These are phyloP conservation scores for Ambrosiella beaveri DNA, from an alignment of 2,329 filamentous ascomycete genomes.

Conservation along the genomic window DNA sequence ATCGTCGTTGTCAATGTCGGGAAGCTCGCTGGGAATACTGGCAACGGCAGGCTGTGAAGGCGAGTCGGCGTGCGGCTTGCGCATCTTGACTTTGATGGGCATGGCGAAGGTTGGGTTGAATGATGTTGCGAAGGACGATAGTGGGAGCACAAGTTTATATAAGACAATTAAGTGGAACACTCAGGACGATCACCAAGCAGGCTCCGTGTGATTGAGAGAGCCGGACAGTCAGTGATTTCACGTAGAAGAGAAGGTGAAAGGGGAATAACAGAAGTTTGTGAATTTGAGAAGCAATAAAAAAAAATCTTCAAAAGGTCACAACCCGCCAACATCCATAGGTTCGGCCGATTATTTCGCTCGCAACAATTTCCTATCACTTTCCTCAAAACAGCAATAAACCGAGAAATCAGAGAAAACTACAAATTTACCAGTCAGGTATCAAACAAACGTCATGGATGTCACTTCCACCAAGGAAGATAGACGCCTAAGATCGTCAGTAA, in stretches of 20 bases:
- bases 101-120: not conserved
- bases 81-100: conserved; percentile 14
- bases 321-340: not conserved
- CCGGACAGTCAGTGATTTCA: too few species aligned
- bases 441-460: not conserved
- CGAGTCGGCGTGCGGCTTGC: conserved; percentile 4
- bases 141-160: too few species aligned
- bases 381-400: not conserved
- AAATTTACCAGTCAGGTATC: not conserved
- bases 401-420: conserved; percentile 1
- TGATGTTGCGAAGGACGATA: too few species aligned
- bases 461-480: not conserved
- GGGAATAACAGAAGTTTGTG: too few species aligned
- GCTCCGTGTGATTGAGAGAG: too few species aligned
- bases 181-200: too few species aligned
- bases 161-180: too few species aligned
- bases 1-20: conserved; percentile 19
- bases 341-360: not conserved
- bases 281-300: too few species aligned
- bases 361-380: not conserved
- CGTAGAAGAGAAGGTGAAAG: too few species aligned
- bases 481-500: not conserved
- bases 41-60: conserved; percentile 2
- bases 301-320: too few species aligned
- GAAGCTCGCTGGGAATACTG: conserved; percentile 17